Evolutionary conservation across 176 grass and related monocot species (phyloP).

Genomic region (Avena sativa): DNA sequence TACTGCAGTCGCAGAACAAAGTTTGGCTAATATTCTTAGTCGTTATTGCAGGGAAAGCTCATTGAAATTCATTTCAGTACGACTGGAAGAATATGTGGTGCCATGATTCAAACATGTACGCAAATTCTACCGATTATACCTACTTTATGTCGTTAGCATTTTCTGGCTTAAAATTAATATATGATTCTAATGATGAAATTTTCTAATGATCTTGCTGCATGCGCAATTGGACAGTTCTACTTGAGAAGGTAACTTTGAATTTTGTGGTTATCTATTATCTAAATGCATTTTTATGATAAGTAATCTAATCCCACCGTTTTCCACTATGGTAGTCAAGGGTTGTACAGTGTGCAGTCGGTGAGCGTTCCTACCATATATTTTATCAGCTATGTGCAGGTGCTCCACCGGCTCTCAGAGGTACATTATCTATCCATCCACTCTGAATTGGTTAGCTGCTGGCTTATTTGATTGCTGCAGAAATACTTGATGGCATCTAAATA

Average conservation of each 20-base stretch:
- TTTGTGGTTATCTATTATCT: constrained; percentile 17
- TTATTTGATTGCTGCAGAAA: constrained; percentile 21
- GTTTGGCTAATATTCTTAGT: constrained; percentile 28
- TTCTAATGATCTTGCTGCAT: constrained; percentile 39
- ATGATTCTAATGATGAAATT: constrained; percentile 46
- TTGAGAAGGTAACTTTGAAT: constrained; percentile 86
- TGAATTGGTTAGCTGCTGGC: not conserved
- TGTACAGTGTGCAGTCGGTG: constrained; percentile 84
- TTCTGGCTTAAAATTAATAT: constrained; percentile 39
- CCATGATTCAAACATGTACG: constrained; percentile 98
- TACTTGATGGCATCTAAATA: constrained; percentile 6
- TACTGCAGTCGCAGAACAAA: not conserved
- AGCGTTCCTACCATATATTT: constrained; percentile 98
- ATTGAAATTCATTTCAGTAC: constrained; percentile 98
- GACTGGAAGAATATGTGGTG: constrained; percentile 94
- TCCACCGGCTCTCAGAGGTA: constrained; percentile 72
- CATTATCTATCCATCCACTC: constrained; percentile 27
- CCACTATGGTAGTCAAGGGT: constrained; percentile 82
- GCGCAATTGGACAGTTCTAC: constrained; percentile 90
- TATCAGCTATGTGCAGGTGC: constrained; percentile 97
- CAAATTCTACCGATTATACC: not conserved
- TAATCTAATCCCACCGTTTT: constrained; percentile 39
- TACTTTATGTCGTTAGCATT: constrained; percentile 39
- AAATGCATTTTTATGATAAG: not conserved
- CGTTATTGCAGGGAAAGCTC: constrained; percentile 80